Evolutionary conservation across 768 basidiomycete genomes (phyloP), one percentile per base, ranked within the genome.

Genomic region (Rhodotorula diobovata): DNA sequence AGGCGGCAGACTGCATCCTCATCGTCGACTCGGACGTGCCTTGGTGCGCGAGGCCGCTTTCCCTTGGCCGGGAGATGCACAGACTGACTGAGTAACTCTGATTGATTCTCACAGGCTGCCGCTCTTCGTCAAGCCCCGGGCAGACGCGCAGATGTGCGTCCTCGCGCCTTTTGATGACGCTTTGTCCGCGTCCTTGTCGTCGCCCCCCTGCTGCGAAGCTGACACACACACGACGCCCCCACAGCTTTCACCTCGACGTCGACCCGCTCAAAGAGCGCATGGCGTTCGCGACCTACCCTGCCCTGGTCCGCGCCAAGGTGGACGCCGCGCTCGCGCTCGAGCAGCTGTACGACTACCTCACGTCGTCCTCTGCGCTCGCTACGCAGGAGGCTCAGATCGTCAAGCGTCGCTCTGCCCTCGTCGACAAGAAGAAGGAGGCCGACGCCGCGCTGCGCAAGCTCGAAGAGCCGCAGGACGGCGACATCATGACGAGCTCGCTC

Each of bases 11-110:
- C 71, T 84, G 86, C 8, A 83, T 90, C 28, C 79, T 90, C 18
- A 80, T 89, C 28, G 69, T 90, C n/a, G 88, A 90, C 67, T 83
- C 82, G 15, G 87, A 88, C 70, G 80, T 88, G 0, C 87, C 88
- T 0, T 90, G 88, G 58, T 59, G 41, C 58, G 58, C 11, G 5
- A 11, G 34, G 55, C 7, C 12, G 10, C 53, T 54, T 87, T 85
- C 4, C 45, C 67, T 59, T n/a, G n/a, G n/a, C n/a, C n/a, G 37
- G 23, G 25, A 25, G 30, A 34, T 18, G 57, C 28, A 12, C 48
- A 20, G 10, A 43, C 48, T 20, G 55, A 39, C 23, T 41, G 39
- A 43, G 25, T 9, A n/a, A n/a, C n/a, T n/a, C n/a, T n/a, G n/a
- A n/a, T n/a, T n/a, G n/a, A n/a, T n/a, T 28, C 10, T 8, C 51